Base-by-base conservation (phyloP, 164 flowering plant species). In the Tetrastigma voinierianum region DNA sequence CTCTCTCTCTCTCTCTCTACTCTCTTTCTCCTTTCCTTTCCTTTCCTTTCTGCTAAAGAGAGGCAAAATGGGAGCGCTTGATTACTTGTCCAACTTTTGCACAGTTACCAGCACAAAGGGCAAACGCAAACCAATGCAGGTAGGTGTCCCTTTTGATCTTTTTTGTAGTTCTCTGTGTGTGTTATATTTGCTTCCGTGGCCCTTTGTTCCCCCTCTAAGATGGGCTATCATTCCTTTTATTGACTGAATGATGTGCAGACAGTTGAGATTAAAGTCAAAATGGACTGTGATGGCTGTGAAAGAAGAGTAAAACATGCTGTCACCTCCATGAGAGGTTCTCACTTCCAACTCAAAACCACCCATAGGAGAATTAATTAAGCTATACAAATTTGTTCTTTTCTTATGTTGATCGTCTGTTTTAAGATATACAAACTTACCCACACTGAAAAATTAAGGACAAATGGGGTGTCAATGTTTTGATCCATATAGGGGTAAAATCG, bases 261-360 rank as follows among this genome's bases (percentile, higher is more conserved):
- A 49, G 92, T 90, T 25, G 96, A 90, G 73, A 81, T 90, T 72
- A 90, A 83, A 69, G 92, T 90, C 64, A 90, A 87, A 69, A 86
- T 89, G 88, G 91, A 86, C 77, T 89, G 91, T 70, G 91, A 89
- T 75, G 94, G 94, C 53, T 89, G 94, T n/a, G 94, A 85, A 76
- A n/a, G n/a, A 76, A 85, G 82, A 70, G 89, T 89, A 3, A 86
- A 74, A 59, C 62, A 82, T 69, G 84, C 89, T 59, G 96, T 85
- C 18, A 77, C 71, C 25, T 47, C 72, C 72, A 83, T 88, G 83
- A 86, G 67, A 88, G 93, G 93, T 88, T 62, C 68, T 45, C 3
- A 32, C 40, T 32, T 32, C 40, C 0, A 4, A 1, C 23, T 47
- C 15, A 32, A 18, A 19, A n/a, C n/a, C n/a, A n/a, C 7, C 40